Base-by-base conservation (phyloP, 192 early-diverging fungal species). In the Haplosporangium gracile region DNA sequence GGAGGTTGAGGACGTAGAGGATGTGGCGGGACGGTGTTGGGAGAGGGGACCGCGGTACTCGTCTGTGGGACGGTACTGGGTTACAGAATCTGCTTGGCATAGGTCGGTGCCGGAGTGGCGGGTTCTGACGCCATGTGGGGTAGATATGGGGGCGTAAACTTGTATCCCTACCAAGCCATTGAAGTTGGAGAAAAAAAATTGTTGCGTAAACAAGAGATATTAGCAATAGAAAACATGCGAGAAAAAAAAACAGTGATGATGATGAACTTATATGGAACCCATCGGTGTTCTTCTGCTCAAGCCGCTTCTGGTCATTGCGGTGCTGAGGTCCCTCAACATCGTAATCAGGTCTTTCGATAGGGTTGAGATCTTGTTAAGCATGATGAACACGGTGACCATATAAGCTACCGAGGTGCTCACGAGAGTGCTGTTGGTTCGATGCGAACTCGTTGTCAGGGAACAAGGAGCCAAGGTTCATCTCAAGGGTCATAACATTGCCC, bases 1-100 rank as follows among this genome's bases (percentile, higher is more conserved):
- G 9, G 80, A 68, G 34, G 71, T n/a, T 36, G 70, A n/a, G 39
- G 85, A 49, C 2, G 76, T 20, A 0, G 75, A 32, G 16, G 80
- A 5, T 29, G 80, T 65, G 26, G 76, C n/a, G 74, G 74, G 60
- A 81, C 77, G 36, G 63, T 70, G 26, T 77, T 47, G 49, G 15
- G 18, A 20, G 16, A 53, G 49, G 16, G 18, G 18, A 5, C 16
- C 42, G 76, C 20, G 29, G 77, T 34, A 72, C 71, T 16, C 22
- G 76, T 11, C 49, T 77, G 63, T 32, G 73, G 82, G 1, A 63
- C 10, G 26, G 70, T 53, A 53, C 20, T 53, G 18, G 18, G 18
- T 5, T 53, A 53, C 2, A 15, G 49, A 18, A 5, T 22, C 49
- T 18, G 16, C 49, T 53, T 53, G 49, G 20, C 49, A 18, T 2